Evolutionary conservation across 306 rosid species (phyloP).

Genomic region (Malus fusca): DNA sequence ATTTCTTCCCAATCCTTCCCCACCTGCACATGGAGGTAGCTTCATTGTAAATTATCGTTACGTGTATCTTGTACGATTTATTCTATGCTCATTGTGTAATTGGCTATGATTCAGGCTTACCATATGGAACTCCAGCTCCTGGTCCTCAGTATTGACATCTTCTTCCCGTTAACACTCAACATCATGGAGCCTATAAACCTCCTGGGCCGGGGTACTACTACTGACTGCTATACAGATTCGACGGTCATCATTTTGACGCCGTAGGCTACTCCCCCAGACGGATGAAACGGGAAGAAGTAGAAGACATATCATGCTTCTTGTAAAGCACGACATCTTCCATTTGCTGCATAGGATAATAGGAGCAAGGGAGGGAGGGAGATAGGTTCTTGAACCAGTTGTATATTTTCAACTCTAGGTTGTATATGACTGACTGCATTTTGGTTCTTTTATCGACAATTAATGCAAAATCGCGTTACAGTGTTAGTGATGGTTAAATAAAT

Average conservation of each 20-base stretch:
- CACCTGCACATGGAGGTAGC: slow-evolving; percentile 1
- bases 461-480: not conserved
- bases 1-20: not conserved
- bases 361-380: not conserved
- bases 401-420: not conserved
- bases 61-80: not conserved
- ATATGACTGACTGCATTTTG: not conserved
- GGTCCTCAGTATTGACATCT: slow-evolving; percentile 23
- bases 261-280: not conserved
- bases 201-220: slow-evolving; percentile 16
- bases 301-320: not conserved
- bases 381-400: not conserved
- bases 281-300: not conserved
- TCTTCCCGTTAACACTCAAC: slow-evolving; percentile 10
- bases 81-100: slow-evolving; percentile 1
- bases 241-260: not conserved
- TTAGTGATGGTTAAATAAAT: not conserved
- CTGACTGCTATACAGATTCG: slow-evolving; percentile 6
- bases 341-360: not conserved
- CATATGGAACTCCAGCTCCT: slow-evolving; percentile 16
- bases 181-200: slow-evolving; percentile 19
- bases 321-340: not conserved
- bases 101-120: slow-evolving; percentile 31
- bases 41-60: not conserved
- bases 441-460: not conserved